Evolutionary conservation across 2,329 filamentous ascomycete genomes (phyloP).

Genomic region (Aureobasidium sp.): DNA sequence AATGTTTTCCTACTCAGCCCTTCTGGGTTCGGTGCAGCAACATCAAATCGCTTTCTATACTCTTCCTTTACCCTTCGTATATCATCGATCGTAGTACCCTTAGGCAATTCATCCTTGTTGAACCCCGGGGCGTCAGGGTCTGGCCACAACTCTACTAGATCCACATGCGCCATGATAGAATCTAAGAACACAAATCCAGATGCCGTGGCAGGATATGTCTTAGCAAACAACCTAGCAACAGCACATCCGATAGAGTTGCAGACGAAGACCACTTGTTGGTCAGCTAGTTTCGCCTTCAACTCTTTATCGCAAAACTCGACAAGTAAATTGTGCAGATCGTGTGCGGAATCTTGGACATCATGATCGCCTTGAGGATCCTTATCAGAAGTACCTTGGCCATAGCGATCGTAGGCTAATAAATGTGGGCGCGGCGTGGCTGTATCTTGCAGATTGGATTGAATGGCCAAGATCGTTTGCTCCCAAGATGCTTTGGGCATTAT

Average conservation of each 20-base stretch:
- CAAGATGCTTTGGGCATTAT: constrained; percentile 35
- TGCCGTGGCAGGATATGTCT: neutral
- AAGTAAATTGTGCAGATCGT: constrained; percentile 3
- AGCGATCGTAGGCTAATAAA: constrained; percentile 52
- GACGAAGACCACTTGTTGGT: constrained; percentile 24
- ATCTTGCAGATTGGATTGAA: constrained; percentile 13
- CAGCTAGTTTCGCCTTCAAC: constrained; percentile 7
- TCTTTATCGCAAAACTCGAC: neutral
- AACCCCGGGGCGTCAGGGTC: constrained; percentile 46
- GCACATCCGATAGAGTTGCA: constrained; percentile 67
- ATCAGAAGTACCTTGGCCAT: constrained; percentile 49
- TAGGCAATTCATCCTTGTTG: constrained; percentile 34
- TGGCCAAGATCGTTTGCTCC: constrained; percentile 26
- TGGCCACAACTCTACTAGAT: constrained; percentile 50
- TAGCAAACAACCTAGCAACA: constrained; percentile 45
- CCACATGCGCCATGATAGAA: constrained; percentile 51
- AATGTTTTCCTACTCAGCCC: constrained; percentile 44
- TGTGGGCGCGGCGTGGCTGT: constrained; percentile 29
- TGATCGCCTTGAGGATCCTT: constrained; percentile 28
- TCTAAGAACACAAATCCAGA: constrained; percentile 44
- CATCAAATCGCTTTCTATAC: constrained; percentile 41
- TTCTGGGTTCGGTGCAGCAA: constrained; percentile 44
- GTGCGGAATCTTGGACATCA: neutral
- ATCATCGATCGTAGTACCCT: constrained; percentile 30
- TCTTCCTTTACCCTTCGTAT: constrained; percentile 31